Evolutionary conservation across 192 early-diverging fungal species (phyloP), one percentile per base, ranked within the genome.

Genomic region (Entomortierella parvispora): DNA sequence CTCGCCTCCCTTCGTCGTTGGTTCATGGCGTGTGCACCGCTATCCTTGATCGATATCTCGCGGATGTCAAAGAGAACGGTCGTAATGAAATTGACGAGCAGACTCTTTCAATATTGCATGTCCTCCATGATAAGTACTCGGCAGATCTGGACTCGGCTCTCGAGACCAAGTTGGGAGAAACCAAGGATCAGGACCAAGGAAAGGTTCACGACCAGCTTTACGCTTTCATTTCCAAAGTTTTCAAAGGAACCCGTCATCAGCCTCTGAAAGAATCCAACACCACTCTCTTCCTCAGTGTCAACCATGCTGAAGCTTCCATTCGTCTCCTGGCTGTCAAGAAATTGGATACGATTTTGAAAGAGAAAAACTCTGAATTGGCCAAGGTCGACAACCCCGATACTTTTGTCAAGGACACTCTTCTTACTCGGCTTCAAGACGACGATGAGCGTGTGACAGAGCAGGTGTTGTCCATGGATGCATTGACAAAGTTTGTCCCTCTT

Each of bases 251-350:
- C 18, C 78, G 83, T 7, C 85, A 87, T 59, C 83, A 90, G 60
- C 65, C 90, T 2, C 70, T 96, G 14, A 81, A 87, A 58, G 89
- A 90, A 45, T 84, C 87, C 5, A 87, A 88, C 50, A 95, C 94
- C 1, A 95, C 93, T 4, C 76, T 97, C 23, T 96, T 86, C 63
- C 85, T 96, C 53, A 90, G 91, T 82, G 81, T 97, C 51, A 87
- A 92, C 56, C 91, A 94, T 57, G 82, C 87, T 1, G 88, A 95
- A 20, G 58, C 86, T 0, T 82, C 86, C 14, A 86, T 94, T 23
- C 87, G 96, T 10, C 74, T 93, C 28, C 61, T 92, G 6, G 94
- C 90, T 17, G 70, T 93, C 18, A 86, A 89, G 61, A 90, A 88
- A 54, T 68, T 96, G 37, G 66, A 68, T 22, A 83, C 83, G 25